A percentile compares a stretch with the other conserved stretches of the same genome.
Evolutionary conservation across 768 basidiomycete species (phyloP).

Genomic region (Hysterangium stoloniferum): DNA sequence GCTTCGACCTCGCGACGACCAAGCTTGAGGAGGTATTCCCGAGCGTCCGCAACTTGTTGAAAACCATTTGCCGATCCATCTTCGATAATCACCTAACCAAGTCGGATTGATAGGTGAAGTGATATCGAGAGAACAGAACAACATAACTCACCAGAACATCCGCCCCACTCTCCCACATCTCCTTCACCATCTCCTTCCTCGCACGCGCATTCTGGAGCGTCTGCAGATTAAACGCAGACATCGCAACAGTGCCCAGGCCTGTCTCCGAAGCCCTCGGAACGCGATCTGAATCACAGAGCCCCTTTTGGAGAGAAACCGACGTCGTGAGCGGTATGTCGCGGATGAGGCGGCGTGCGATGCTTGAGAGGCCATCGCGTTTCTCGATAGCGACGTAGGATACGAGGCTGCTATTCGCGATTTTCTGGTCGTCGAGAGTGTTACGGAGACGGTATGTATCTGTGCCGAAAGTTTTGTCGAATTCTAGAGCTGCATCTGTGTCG

Average conservation of each 20-base stretch:
- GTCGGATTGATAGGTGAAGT: constrained; percentile 13
- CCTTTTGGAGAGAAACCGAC: constrained; percentile 10
- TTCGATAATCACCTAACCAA: constrained; percentile 72
- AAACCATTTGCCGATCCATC: constrained; percentile 73
- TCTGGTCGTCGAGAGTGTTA: constrained; percentile 22
- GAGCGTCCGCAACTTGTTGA: constrained; percentile 65
- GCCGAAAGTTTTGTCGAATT: background rate
- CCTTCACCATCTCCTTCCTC: constrained; percentile 60
- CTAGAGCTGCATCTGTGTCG: background rate
- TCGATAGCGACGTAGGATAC: constrained; percentile 69
- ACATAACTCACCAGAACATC: constrained; percentile 55
- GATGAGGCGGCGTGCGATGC: constrained; percentile 58
- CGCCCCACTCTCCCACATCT: constrained; percentile 91
- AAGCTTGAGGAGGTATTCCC: constrained; percentile 60
- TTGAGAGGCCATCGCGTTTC: constrained; percentile 60
- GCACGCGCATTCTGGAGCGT: constrained; percentile 53
- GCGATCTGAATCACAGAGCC: background rate
- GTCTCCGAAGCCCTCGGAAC: constrained; percentile 8
- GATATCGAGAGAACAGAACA: background rate
- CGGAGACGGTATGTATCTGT: background rate
- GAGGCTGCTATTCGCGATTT: constrained; percentile 43
- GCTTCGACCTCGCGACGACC: constrained; percentile 51
- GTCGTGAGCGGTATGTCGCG: constrained; percentile 4
- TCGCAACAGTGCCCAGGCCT: constrained; percentile 35
- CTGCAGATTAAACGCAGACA: constrained; percentile 85